A percentile compares a stretch with the other conserved stretches of the same genome.
Conservation (phyloP, 2,329 filamentous ascomycete genomes). For the Cordyceps cicadae region DNA sequence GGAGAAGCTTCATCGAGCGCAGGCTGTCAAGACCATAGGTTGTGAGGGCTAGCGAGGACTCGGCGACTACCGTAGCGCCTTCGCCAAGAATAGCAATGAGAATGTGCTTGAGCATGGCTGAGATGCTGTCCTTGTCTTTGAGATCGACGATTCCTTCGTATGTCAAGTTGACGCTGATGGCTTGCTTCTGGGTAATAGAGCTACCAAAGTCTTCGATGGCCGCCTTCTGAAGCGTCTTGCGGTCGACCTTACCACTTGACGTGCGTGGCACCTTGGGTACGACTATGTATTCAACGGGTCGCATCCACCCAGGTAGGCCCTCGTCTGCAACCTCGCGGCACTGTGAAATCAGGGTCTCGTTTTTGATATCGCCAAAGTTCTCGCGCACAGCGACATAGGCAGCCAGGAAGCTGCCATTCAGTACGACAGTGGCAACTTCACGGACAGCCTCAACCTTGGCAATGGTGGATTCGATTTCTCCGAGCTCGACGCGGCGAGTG, state of each 20-base stretch:
- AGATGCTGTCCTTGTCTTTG: neutral
- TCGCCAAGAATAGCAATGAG: slow-evolving; percentile 4
- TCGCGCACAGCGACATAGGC: slow-evolving; percentile 9
- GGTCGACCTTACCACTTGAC: slow-evolving; percentile 10
- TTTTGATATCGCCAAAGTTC: neutral
- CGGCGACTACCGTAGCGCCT: neutral
- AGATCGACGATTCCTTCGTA: slow-evolving; percentile 1
- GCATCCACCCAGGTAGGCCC: slow-evolving; percentile 11
- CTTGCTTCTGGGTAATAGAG: slow-evolving; percentile 9
- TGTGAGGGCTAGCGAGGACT: neutral
- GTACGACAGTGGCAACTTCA: slow-evolving; percentile 42
- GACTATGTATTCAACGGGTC: slow-evolving; percentile 8
- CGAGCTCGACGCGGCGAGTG: slow-evolving; percentile 8
- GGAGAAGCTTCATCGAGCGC: slow-evolving; percentile 9
- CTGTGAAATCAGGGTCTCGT: neutral
- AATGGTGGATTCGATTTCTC: slow-evolving; percentile 8
- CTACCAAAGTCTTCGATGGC: slow-evolving; percentile 6
- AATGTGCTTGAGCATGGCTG: slow-evolving; percentile 5
- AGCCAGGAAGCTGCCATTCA: slow-evolving; percentile 10
- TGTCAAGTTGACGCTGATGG: neutral
- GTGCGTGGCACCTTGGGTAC: slow-evolving; percentile 7
- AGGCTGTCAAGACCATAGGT: slow-evolving; percentile 8
- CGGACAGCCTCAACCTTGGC: slow-evolving; percentile 18
- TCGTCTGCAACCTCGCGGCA: slow-evolving; percentile 6
- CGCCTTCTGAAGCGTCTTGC: slow-evolving; percentile 5